Base-by-base conservation (phyloP, 1,139 yeast species). In the Lodderomyces parapsilosis region DNA sequence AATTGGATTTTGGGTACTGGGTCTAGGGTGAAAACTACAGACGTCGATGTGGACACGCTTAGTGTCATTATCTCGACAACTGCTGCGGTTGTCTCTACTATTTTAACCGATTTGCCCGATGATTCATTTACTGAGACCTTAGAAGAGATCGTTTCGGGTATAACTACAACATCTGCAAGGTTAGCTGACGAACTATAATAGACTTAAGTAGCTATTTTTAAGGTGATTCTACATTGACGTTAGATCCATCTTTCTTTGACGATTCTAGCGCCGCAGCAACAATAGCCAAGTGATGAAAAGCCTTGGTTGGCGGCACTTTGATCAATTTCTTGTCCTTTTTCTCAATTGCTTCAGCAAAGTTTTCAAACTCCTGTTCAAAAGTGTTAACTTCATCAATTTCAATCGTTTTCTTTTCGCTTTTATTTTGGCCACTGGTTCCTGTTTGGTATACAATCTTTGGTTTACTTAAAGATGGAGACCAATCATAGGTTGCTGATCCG, bases 271-370 rank as follows among this genome's bases (percentile, higher is more conserved):
- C 86, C 35, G 96, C 97, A 43, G 80, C 94, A 46, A 91, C 80
- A 54, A 88, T 78, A 8, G 96, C 96, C 63, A 90, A 80, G 62
- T 91, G 97, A 64, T 90, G 96, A 81, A 86, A 90, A 9, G 95
- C 90, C 49, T 72, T 76, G 49, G 78, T 82, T 18, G 96, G 95
- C 14, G 82, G 73, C 31, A 83, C 78, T 35, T 65, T 67, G 42
- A 87, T 65, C 44, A 76, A 52, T 2, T 73, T 60, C 65, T 85
- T 86, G 61, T 88, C 89, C 49, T 82, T 80, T 44, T 76, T 68
- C 13, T 56, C 55, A 20, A 89, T 81, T 14, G 95, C 90, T 43
- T 83, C 81, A 45, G 81, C 82, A 57, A 90, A 82, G 63, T 86
- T 84, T 52, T 71, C 70, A 56, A 90, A 87, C 65, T 91, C 98